Percentiles rank a stretch among this genome's conserved stretches.
These are phyloP conservation scores for Collybia nuda DNA, from an alignment of 768 basidiomycete genomes.

Conservation along the genomic window DNA sequence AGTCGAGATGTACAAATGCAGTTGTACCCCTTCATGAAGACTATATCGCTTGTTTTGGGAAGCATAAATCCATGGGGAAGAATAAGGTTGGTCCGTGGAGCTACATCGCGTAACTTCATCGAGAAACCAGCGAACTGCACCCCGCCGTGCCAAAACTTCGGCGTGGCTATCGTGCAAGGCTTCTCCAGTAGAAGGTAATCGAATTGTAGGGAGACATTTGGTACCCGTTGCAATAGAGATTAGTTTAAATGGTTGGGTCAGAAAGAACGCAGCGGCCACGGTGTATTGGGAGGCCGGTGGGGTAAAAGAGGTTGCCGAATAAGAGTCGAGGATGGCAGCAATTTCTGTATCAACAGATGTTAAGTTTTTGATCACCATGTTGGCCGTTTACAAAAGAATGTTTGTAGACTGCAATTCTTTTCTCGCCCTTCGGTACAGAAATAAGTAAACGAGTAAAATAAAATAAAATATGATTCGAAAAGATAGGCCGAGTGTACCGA, in stretches of 20 bases:
- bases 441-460: neutral
- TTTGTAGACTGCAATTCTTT: neutral
- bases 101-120: constrained; percentile 56
- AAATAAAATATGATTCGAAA: too few species aligned
- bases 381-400: neutral
- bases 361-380: neutral
- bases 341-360: too few species aligned
- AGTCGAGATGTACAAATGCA: constrained; percentile 74
- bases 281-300: constrained; percentile 63
- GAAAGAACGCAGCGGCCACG: constrained; percentile 58
- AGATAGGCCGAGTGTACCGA: too few species aligned
- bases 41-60: constrained; percentile 27
- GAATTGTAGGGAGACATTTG: constrained; percentile 73
- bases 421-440: neutral
- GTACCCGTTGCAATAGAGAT: constrained; percentile 81
- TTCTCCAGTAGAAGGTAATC: constrained; percentile 70
- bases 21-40: constrained; percentile 43
- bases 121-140: constrained; percentile 76
- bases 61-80: too few species aligned
- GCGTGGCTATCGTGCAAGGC: constrained; percentile 89
- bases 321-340: constrained; percentile 36
- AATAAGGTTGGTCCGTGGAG: constrained; percentile 5
- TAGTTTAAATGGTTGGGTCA: constrained; percentile 39
- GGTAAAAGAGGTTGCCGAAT: constrained; percentile 42
- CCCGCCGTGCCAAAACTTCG: constrained; percentile 85